Evolutionary conservation across 2,329 filamentous ascomycete species (phyloP).

Genomic region (Colletotrichum somersetense): DNA sequence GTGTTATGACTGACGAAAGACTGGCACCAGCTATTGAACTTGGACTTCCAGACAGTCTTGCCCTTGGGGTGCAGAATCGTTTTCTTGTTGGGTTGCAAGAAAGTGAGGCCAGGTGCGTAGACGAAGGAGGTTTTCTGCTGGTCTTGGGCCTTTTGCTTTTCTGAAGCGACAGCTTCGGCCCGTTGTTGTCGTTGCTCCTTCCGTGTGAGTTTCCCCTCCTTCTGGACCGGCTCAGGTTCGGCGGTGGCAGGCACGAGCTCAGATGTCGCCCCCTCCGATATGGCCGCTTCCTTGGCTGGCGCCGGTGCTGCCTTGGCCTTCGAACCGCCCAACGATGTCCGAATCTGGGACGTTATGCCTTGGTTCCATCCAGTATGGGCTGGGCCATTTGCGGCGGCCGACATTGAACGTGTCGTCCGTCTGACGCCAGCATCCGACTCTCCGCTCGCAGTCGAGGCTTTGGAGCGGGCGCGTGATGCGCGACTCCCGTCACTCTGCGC

Average conservation of each 20-base stretch:
- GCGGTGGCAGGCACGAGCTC: neutral
- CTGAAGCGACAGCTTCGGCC: constrained; percentile 6
- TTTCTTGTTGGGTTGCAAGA: constrained; percentile 30
- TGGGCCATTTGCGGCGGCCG: constrained; percentile 9
- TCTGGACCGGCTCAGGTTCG: constrained; percentile 5
- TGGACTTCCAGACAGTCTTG: constrained; percentile 47
- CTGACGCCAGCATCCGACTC: constrained; percentile 21
- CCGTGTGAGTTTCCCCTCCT: constrained; percentile 15
- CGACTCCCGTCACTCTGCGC: neutral
- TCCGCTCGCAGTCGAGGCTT: neutral
- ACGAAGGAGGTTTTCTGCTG: constrained; percentile 19
- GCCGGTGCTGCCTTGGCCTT: neutral
- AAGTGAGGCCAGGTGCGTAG: constrained; percentile 19
- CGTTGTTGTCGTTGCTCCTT: constrained; percentile 19
- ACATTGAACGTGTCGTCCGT: constrained; percentile 28
- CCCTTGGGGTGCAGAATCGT: constrained; percentile 34
- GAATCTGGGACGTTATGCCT: constrained; percentile 39
- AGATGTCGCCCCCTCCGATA: constrained; percentile 12
- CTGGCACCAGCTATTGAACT: constrained; percentile 52
- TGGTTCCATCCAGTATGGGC: constrained; percentile 37
- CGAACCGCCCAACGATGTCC: constrained; percentile 34
- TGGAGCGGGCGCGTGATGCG: neutral
- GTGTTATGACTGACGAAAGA: constrained; percentile 45
- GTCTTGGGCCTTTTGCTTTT: constrained; percentile 27
- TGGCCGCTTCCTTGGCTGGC: neutral